Conservation (phyloP, 2,329 filamentous ascomycete genomes). For the Plenodomus tracheiphilus region DNA sequence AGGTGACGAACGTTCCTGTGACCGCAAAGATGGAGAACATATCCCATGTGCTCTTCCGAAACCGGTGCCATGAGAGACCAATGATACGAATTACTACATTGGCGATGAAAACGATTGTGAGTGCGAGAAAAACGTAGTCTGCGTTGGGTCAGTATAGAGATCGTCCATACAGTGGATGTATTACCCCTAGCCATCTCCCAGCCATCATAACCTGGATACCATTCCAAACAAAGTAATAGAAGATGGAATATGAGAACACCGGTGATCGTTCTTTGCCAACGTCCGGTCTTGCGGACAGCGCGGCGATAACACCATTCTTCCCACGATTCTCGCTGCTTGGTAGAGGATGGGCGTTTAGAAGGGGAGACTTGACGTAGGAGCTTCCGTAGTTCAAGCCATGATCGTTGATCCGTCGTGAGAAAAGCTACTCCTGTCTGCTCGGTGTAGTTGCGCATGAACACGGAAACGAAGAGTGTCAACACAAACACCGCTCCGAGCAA, state of each 20-base stretch:
- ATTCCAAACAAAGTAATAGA: conserved; percentile 81
- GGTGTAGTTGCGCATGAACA: conserved; percentile 99
- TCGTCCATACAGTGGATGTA: not conserved
- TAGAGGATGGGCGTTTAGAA: conserved; percentile 85
- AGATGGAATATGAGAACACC: conserved; percentile 79
- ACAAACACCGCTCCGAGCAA: conserved; percentile 95
- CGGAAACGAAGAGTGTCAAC: conserved; percentile 94
- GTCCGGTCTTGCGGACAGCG: conserved; percentile 90
- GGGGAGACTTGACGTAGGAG: conserved; percentile 89
- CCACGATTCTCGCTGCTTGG: conserved; percentile 71
- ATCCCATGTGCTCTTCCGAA: conserved; percentile 93
- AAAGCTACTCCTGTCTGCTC: conserved; percentile 98
- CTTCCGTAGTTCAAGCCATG: conserved; percentile 94
- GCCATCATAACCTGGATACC: conserved; percentile 70
- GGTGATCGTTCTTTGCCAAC: conserved; percentile 86
- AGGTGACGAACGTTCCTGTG: conserved; percentile 77
- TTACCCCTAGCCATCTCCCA: conserved; percentile 70
- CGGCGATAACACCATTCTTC: conserved; percentile 94
- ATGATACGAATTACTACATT: conserved; percentile 85
- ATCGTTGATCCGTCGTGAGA: conserved; percentile 91
- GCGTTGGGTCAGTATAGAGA: conserved; percentile 20
- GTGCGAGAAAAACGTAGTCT: conserved; percentile 76
- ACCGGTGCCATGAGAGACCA: conserved; percentile 89
- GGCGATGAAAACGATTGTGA: conserved; percentile 78
- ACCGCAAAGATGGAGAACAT: conserved; percentile 83